phyloP scores from a whole-genome alignment of 371 early-diverging fungal species.

The Mortierella polycephala region DNA sequence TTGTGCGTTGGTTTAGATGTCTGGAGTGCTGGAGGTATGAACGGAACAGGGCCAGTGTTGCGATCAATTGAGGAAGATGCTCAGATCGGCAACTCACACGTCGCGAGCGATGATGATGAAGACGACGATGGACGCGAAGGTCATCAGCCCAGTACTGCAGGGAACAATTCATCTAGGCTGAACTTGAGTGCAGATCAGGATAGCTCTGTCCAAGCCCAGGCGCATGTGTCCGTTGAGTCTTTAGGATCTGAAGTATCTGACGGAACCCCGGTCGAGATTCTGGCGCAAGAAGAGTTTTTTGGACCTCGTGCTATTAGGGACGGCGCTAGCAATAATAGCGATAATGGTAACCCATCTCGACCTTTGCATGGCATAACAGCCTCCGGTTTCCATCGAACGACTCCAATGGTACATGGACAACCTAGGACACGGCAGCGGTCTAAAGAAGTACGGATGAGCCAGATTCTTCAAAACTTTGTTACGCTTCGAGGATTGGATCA shows the following conservation, averaged over 20 bases:
- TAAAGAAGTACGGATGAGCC: slow-evolving; percentile 48
- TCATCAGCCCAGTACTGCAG: not conserved
- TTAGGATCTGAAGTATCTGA: slow-evolving; percentile 22
- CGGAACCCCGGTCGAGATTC: slow-evolving; percentile 34
- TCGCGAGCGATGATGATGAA: slow-evolving; percentile 4
- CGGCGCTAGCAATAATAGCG: not conserved
- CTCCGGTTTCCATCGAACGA: slow-evolving; percentile 1
- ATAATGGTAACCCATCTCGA: not conserved
- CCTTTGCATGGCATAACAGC: not conserved
- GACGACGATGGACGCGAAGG: slow-evolving; percentile 44
- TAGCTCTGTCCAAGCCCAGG: slow-evolving; percentile 4
- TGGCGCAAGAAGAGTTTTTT: slow-evolving; percentile 37
- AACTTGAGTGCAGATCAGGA: not conserved
- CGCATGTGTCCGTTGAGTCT: slow-evolving; percentile 18
- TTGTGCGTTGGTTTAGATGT: slow-evolving; percentile 71
- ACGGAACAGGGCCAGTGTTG: slow-evolving; percentile 35
- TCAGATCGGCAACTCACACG: not conserved
- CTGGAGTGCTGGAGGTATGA: slow-evolving; percentile 61
- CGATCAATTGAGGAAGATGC: slow-evolving; percentile 41
- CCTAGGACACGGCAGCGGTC: slow-evolving; percentile 22
- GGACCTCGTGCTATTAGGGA: slow-evolving; percentile 18
- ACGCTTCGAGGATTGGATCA: slow-evolving; percentile 40
- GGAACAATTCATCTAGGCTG: too few species aligned
- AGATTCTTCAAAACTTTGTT: slow-evolving; percentile 37
- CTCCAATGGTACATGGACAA: not conserved